Conservation (phyloP, 352 stramenopile species). For the Phytopythium helicoides region DNA sequence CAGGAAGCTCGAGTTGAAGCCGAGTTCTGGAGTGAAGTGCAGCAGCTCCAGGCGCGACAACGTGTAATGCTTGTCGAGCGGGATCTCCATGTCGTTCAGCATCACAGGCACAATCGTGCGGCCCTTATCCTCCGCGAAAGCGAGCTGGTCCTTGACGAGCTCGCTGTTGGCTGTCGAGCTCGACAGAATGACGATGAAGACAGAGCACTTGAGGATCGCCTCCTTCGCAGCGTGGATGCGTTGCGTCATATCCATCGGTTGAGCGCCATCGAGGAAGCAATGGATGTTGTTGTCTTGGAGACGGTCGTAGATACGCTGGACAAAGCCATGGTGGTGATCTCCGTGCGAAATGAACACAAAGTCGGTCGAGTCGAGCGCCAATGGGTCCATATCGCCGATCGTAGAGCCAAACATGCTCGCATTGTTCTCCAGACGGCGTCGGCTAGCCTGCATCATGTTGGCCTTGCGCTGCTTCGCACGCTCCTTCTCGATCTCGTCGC, state of each 20-base stretch:
- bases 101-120: constrained; percentile 69
- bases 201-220: constrained; percentile 73
- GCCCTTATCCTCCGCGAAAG: constrained; percentile 79
- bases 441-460: constrained; percentile 32
- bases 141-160: constrained; percentile 78
- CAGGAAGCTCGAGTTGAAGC: constrained; percentile 74
- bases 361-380: constrained; percentile 26
- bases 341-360: constrained; percentile 77
- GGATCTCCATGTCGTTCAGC: constrained; percentile 73
- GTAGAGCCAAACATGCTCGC: constrained; percentile 22
- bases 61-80: constrained; percentile 75
- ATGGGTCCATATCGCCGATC: constrained; percentile 34
- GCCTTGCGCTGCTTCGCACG: constrained; percentile 67
- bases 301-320: constrained; percentile 56
- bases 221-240: constrained; percentile 72
- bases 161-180: constrained; percentile 60
- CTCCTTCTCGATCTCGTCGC: constrained; percentile 75
- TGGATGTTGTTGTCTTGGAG: constrained; percentile 48
- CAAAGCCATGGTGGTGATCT: constrained; percentile 63
- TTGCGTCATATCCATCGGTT: constrained; percentile 48
- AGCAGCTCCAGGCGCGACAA: constrained; percentile 68
- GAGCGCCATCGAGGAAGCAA: constrained; percentile 53
- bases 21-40: constrained; percentile 77
- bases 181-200: constrained; percentile 74
- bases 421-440: constrained; percentile 24